A percentile compares a stretch with the other conserved stretches of the same genome.
Evolutionary conservation across 2,329 filamentous ascomycete genomes (phyloP).

Genomic region (Elsinoe perseae): DNA sequence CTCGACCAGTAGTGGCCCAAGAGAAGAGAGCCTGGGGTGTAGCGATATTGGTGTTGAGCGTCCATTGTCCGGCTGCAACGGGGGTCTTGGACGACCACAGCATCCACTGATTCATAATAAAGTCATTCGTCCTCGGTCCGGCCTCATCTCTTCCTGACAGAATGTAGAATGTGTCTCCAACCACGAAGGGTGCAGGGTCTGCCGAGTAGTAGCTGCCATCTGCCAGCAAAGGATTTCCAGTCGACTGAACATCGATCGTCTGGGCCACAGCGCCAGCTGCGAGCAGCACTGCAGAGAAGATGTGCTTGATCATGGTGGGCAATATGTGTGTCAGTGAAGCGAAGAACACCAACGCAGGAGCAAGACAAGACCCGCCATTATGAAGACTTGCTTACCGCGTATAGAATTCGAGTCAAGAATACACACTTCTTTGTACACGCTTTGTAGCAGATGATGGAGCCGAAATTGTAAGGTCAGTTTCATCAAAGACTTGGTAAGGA

Average conservation of each 20-base stretch:
- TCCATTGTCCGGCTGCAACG: constrained; percentile 2
- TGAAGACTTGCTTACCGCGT: background rate
- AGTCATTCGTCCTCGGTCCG: constrained; percentile 14
- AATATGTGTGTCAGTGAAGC: background rate
- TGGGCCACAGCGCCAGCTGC: background rate
- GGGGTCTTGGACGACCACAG: constrained; percentile 13
- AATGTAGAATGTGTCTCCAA: constrained; percentile 13
- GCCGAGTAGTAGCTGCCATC: constrained; percentile 14
- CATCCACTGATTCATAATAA: constrained; percentile 17
- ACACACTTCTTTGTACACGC: background rate
- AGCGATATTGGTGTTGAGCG: constrained; percentile 1
- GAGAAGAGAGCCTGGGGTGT: background rate
- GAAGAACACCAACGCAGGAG: background rate
- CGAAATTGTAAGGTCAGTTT: constrained; percentile 15
- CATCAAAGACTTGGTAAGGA: background rate
- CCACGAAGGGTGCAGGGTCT: constrained; percentile 15
- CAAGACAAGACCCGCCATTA: background rate
- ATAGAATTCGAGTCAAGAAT: background rate
- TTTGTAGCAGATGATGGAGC: constrained; percentile 2
- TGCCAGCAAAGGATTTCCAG: constrained; percentile 6
- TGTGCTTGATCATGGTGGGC: background rate
- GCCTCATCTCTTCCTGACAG: constrained; percentile 15
- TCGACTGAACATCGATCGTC: constrained; percentile 6
- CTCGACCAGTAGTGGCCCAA: constrained; percentile 8
- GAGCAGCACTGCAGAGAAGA: background rate